Percentiles rank a stretch among this genome's conserved stretches.
Conservation (phyloP, 2,329 filamentous ascomycete genomes). For the Alternaria longipes region DNA sequence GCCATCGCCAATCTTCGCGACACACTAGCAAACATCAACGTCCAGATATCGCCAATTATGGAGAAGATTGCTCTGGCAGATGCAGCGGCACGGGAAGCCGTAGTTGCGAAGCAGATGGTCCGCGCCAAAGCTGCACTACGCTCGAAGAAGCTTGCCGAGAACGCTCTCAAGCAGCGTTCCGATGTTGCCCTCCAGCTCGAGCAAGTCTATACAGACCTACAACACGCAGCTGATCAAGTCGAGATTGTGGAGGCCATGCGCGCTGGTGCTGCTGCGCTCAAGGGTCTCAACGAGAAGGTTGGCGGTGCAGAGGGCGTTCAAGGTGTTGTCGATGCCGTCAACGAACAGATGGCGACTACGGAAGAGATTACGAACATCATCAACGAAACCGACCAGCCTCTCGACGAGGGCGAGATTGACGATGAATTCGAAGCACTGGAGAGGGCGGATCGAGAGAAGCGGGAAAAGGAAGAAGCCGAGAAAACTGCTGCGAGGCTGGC, state of each 20-base stretch:
- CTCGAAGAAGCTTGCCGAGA: constrained; percentile 83
- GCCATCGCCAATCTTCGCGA: constrained; percentile 82
- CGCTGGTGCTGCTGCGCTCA: constrained; percentile 75
- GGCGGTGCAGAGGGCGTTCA: constrained; percentile 81
- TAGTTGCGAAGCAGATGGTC: constrained; percentile 75
- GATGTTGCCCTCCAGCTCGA: constrained; percentile 83
- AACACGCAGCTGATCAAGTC: constrained; percentile 85
- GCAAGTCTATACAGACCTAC: constrained; percentile 80
- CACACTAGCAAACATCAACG: constrained; percentile 73
- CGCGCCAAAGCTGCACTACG: constrained; percentile 81
- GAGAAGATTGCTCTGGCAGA: constrained; percentile 61
- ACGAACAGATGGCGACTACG: constrained; percentile 75
- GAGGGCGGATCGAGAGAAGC: constrained; percentile 76
- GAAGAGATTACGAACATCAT: constrained; percentile 85
- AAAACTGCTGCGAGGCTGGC: constrained; percentile 57
- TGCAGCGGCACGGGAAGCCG: constrained; percentile 71
- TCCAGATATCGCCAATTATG: constrained; percentile 72
- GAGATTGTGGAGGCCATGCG: constrained; percentile 86
- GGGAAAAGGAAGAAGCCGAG: constrained; percentile 68
- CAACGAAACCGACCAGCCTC: constrained; percentile 62
- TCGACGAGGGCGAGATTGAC: constrained; percentile 87
- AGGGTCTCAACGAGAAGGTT: constrained; percentile 76
- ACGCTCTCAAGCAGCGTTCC: constrained; percentile 74
- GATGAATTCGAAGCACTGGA: constrained; percentile 85
- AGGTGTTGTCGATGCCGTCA: constrained; percentile 75